Conservation (phyloP, 148 eudicot species). For the Persicaria maculosa region DNA sequence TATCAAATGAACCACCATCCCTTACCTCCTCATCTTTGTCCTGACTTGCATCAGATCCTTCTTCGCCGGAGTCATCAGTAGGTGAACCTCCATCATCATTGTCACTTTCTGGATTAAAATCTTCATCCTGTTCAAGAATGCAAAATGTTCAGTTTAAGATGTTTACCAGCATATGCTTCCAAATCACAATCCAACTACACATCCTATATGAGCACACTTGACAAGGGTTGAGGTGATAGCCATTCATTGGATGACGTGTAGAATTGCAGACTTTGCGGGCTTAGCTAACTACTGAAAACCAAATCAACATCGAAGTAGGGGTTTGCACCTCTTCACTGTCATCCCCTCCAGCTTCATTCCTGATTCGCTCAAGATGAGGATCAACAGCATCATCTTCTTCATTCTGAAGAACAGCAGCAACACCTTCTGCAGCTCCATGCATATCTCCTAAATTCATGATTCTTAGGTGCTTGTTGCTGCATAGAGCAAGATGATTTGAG, state of each 20-base stretch:
- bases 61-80: slow-evolving; percentile 86
- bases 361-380: slow-evolving; percentile 91
- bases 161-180: no score
- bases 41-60: slow-evolving; percentile 65
- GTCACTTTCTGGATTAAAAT: slow-evolving; percentile 60
- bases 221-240: no score
- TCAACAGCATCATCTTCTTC: slow-evolving; percentile 77
- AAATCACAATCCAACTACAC: slow-evolving; percentile 17
- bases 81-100: slow-evolving; percentile 88
- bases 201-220: no score
- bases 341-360: slow-evolving; percentile 57
- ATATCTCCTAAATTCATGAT: slow-evolving; percentile 59
- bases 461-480: slow-evolving; percentile 74
- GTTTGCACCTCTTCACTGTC: slow-evolving; percentile 83
- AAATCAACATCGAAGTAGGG: neutral
- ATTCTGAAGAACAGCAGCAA: slow-evolving; percentile 55
- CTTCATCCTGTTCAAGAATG: no score
- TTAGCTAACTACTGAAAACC: neutral
- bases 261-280: neutral
- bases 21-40: slow-evolving; percentile 66
- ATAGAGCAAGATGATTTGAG: slow-evolving; percentile 14
- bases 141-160: no score
- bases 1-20: neutral
- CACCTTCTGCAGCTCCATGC: slow-evolving; percentile 36
- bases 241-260: neutral